Conservation (phyloP, 2,329 filamentous ascomycete species). For the Colletotrichum horii region DNA sequence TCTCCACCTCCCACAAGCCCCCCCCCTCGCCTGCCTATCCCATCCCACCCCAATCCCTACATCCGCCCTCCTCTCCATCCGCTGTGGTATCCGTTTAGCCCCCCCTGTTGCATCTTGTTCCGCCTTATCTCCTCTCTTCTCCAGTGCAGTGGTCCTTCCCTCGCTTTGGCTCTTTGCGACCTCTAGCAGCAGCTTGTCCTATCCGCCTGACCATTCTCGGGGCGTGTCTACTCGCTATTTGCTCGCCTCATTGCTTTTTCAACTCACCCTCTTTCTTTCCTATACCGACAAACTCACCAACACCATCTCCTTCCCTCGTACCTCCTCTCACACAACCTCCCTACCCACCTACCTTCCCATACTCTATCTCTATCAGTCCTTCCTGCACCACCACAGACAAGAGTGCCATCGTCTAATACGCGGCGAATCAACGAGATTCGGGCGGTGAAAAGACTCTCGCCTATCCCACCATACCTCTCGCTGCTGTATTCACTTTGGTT, state of each 20-base stretch:
- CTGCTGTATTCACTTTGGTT: slow-evolving; percentile 17
- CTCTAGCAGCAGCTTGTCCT: slow-evolving; percentile 16
- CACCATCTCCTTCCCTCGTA: neutral
- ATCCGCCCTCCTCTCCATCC: slow-evolving; percentile 19
- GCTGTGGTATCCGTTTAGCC: slow-evolving; percentile 15
- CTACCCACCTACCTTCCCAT: neutral
- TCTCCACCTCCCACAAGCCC: slow-evolving; percentile 14
- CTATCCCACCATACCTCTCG: neutral
- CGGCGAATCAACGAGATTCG: slow-evolving; percentile 12
- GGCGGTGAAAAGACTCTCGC: slow-evolving; percentile 3
- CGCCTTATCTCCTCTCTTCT: slow-evolving; percentile 22
- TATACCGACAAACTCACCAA: slow-evolving; percentile 2
- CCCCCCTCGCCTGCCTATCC: neutral
- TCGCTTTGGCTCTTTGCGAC: slow-evolving; percentile 10
- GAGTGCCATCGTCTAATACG: neutral
- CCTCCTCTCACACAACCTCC: neutral
- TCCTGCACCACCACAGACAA: neutral
- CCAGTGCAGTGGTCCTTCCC: slow-evolving; percentile 2
- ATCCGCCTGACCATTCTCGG: slow-evolving; percentile 19
- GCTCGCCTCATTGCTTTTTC: slow-evolving; percentile 7
- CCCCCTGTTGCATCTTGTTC: slow-evolving; percentile 17
- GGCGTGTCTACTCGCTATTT: slow-evolving; percentile 21
- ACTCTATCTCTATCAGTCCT: neutral
- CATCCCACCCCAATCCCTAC: slow-evolving; percentile 22
- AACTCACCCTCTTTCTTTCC: neutral